Base-by-base conservation (phyloP, 169 alveolate genomes). In the Plasmodium reichenowi region DNA sequence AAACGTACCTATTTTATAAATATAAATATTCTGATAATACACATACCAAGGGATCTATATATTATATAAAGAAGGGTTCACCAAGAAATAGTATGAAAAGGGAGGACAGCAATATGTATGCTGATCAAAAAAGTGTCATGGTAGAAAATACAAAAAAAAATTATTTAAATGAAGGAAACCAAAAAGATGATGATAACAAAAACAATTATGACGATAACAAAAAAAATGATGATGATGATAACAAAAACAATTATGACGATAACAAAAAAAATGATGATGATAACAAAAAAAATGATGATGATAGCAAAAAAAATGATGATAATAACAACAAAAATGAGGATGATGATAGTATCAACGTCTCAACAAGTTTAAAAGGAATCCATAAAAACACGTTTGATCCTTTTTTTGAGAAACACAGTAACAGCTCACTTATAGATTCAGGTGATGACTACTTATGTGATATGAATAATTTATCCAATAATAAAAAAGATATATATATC, bases 1-100 rank as follows among this genome's bases (percentile, higher is more conserved):
- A 78, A 45, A 78, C 78, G 0, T 78, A 78, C 13, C 32, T 78
- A 17, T 78, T 78, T 66, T 78, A 78, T 15, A 78, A 78, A 45
- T 78, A 29, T 45, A 78, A 78, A 52, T 78, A 64, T 78, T 78
- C 89, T 15, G 54, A 45, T 26, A 26, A 22, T 1, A 15, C 89
- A 1, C 38, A 74, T 13, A 43, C 60, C 12, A 15, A 58, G 29
- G 62, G 15, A 22, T 38, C 47, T 38, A 38, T 7, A 38, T 52
- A 66, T 29, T 47, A 38, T 43, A 64, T 24, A 29, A 50, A 24
- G 32, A 62, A 24, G 29, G 20, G 45, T 20, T 20, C 47, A 13
- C 8, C 50, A 47, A 32, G 2, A 10, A 5, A 71, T 7, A 48
- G 52, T 12, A 12, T 17, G 2, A 60, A 52, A 2, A 58, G 4